A percentile compares a stretch with the other conserved stretches of the same genome.
Evolutionary conservation across 352 stramenopile species (phyloP).

Genomic region (Halophytophthora polymorphica): DNA sequence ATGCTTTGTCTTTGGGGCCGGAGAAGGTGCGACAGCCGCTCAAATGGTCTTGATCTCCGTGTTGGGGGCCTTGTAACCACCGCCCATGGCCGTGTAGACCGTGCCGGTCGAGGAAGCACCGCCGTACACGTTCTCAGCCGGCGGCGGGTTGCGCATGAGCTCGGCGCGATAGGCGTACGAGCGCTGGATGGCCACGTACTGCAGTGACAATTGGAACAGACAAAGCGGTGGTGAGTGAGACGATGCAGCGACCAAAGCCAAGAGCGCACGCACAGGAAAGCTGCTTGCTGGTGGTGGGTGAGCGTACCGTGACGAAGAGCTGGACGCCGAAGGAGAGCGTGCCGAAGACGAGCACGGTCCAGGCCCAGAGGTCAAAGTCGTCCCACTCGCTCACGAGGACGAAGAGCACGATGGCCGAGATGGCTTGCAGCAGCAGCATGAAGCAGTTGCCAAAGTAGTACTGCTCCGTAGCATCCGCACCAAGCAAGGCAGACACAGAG

Average conservation of each 20-base stretch:
- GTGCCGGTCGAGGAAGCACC: slow-evolving; percentile 31
- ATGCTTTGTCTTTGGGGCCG: too few species aligned
- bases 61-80: slow-evolving; percentile 43
- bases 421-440: slow-evolving; percentile 71
- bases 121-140: slow-evolving; percentile 74
- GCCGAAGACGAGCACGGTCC: slow-evolving; percentile 65
- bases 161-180: slow-evolving; percentile 78
- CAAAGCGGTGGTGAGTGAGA: too few species aligned
- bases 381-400: slow-evolving; percentile 79
- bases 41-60: slow-evolving; percentile 78
- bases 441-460: slow-evolving; percentile 89
- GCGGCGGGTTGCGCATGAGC: slow-evolving; percentile 80
- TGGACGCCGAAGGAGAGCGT: slow-evolving; percentile 65
- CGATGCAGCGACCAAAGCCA: too few species aligned
- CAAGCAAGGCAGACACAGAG: too few species aligned
- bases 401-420: slow-evolving; percentile 71
- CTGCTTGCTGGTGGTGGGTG: slow-evolving; percentile 1
- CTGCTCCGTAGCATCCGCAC: slow-evolving; percentile 22
- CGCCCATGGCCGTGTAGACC: slow-evolving; percentile 67
- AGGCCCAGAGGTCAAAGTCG: slow-evolving; percentile 70
- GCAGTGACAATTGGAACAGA: too few species aligned
- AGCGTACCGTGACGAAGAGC: slow-evolving; percentile 61
- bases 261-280: background rate
- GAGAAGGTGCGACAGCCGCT: too few species aligned
- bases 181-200: slow-evolving; percentile 75